Evolutionary conservation across 129 eudicot species (phyloP), one percentile per base, ranked within the genome.

Genomic region (Flaveria ramosissima): DNA sequence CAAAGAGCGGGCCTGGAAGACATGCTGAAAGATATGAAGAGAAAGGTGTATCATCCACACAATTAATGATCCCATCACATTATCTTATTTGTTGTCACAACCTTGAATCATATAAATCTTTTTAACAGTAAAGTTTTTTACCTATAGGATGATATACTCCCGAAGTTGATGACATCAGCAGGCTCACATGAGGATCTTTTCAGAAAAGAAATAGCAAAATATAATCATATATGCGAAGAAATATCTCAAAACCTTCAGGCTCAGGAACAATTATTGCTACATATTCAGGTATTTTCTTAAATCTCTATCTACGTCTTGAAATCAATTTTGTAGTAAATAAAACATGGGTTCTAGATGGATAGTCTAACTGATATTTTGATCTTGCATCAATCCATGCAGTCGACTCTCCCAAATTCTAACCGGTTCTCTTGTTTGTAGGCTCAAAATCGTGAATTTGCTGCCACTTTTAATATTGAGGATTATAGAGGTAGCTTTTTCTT

Each of bases 1-100:
- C 93, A 94, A 75, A 84, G 97, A 73, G 99, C 99, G 23, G 97
- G 99, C 23, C 89, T 94, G 84, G 99, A 94, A 81, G 99, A 95
- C 87, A 91, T 95, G 99, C 83, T 95, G 62, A 95, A 95, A 89
- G 99, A 95, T 80, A 95, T 89, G 97, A 95, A 89, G 83, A 84
- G 97, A 79, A 95, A 95, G 96, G 99, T 95, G 75, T 66, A 46
- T 53, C 32, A 47, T 70, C 74, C 74, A 9, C 42, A 15, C 20
- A 61, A 61, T 13, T 4, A 13, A 13, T 46, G 59, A 4, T n/a
- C 30, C 46, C 6, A 8, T 51, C 61, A 9, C 5, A 53, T 32
- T n/a, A 66, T 52, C 51, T 32, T 57, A 45, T 72, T 11, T 72
- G 52, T 20, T 73, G 68, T 4, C 30, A 15, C 20, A 63, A 26